Evolutionary conservation across 345 rosid species (phyloP).

Genomic region (Lumnitzera racemosa): DNA sequence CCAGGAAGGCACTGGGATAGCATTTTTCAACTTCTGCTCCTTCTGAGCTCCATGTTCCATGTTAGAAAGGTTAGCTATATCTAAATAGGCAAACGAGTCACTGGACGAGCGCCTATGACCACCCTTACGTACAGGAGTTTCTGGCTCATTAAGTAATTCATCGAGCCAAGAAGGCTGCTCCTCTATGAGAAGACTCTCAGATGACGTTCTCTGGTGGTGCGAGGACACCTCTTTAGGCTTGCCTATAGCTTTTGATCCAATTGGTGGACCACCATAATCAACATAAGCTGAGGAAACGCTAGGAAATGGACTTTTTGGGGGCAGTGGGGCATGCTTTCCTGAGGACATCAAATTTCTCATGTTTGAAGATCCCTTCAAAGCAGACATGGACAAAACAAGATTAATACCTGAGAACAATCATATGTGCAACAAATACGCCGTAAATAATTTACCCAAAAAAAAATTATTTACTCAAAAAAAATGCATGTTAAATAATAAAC

Average conservation of each 20-base stretch:
- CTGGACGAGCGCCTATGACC: constrained; percentile 98
- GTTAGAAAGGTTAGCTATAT: constrained; percentile 49
- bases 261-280: constrained; percentile 44
- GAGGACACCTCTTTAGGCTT: constrained; percentile 53
- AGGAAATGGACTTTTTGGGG: constrained; percentile 92
- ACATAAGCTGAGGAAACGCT: constrained; percentile 50
- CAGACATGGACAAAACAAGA: constrained; percentile 44
- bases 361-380: constrained; percentile 72
- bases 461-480: no score
- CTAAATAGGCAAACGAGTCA: constrained; percentile 87
- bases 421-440: not conserved
- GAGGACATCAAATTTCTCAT: constrained; percentile 56
- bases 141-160: constrained; percentile 97
- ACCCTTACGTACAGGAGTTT: constrained; percentile 78
- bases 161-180: constrained; percentile 99
- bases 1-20: constrained; percentile 41
- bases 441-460: no score
- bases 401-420: constrained; percentile 23
- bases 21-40: constrained; percentile 39
- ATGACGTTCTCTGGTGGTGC: constrained; percentile 86
- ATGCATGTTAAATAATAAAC: constrained; percentile 2
- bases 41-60: constrained; percentile 57
- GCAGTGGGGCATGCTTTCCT: constrained; percentile 78
- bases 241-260: constrained; percentile 61
- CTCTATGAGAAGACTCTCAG: constrained; percentile 73